These are phyloP conservation scores for Phallus indusiatus DNA, from an alignment of 768 basidiomycete species.

Conservation along the genomic window DNA sequence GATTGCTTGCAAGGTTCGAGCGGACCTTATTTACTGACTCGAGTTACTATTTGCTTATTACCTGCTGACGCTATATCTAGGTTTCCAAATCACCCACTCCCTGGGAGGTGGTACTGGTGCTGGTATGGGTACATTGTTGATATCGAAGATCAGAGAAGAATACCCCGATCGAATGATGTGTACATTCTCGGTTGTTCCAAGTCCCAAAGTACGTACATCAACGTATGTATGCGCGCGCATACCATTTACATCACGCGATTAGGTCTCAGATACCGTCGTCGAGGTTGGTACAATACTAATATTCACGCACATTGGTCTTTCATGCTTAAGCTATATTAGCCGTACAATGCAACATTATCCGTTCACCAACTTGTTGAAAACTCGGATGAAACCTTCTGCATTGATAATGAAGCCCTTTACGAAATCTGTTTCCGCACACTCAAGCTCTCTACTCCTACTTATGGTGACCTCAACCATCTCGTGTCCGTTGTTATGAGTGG, in stretches of 20 bases:
- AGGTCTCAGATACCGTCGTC: slow-evolving; percentile 94
- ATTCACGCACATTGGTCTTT: not conserved
- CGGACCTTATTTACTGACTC: not conserved
- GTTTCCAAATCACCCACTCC: slow-evolving; percentile 99
- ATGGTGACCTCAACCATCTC: slow-evolving; percentile 96
- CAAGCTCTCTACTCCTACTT: slow-evolving; percentile 91
- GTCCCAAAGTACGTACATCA: slow-evolving; percentile 55
- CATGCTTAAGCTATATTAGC: slow-evolving; percentile 32
- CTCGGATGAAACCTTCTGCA: slow-evolving; percentile 99
- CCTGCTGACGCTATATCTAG: slow-evolving; percentile 24
- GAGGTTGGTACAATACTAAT: slow-evolving; percentile 48
- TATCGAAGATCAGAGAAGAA: slow-evolving; percentile 98
- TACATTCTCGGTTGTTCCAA: slow-evolving; percentile 97
- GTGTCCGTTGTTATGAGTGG: slow-evolving; percentile 98
- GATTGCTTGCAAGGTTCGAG: slow-evolving; percentile 90
- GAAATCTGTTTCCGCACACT: slow-evolving; percentile 99
- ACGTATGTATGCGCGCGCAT: not conserved
- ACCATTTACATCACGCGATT: not conserved
- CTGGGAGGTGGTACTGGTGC: slow-evolving; percentile 99
- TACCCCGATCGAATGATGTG: slow-evolving; percentile 99
- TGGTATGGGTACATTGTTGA: slow-evolving; percentile 98
- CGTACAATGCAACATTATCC: slow-evolving; percentile 97
- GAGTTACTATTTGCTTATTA: not conserved
- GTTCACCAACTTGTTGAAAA: slow-evolving; percentile 99
- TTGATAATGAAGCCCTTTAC: slow-evolving; percentile 98